A percentile compares a stretch with the other conserved stretches of the same genome.
These are phyloP conservation scores for Ustulina deusta DNA, from an alignment of 2,329 filamentous ascomycete genomes.

Conservation along the genomic window DNA sequence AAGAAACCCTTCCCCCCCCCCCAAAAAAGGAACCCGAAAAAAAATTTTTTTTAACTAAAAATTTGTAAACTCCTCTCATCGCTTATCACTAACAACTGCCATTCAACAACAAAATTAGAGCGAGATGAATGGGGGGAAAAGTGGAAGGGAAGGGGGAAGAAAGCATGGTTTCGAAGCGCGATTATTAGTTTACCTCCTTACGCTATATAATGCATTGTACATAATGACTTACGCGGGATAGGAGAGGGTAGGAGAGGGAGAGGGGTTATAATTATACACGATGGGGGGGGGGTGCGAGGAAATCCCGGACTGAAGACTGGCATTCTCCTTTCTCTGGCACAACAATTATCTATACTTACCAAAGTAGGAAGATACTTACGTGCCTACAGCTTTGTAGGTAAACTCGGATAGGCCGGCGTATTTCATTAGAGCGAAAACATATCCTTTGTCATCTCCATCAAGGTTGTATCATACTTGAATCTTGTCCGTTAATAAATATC, in stretches of 20 bases:
- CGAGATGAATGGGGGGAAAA: slow-evolving; percentile 6
- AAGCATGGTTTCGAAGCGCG: not conserved
- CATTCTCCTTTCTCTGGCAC: slow-evolving; percentile 5
- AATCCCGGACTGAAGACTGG: slow-evolving; percentile 4
- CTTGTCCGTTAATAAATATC: not conserved
- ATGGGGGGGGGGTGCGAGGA: not conserved
- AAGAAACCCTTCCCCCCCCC: too few species aligned
- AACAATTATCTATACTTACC: slow-evolving; percentile 22
- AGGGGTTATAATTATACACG: not conserved
- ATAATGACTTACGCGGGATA: slow-evolving; percentile 8
- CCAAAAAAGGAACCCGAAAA: not conserved
- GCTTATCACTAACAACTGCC: not conserved
- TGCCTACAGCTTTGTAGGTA: slow-evolving; percentile 10
- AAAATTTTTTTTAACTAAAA: too few species aligned
- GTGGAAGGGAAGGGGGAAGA: slow-evolving; percentile 21
- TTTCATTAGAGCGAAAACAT: slow-evolving; percentile 28
- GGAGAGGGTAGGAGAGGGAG: not conserved
- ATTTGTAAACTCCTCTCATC: not conserved
- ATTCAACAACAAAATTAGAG: not conserved
- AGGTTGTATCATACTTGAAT: not conserved
- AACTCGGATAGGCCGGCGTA: slow-evolving; percentile 10
- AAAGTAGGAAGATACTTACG: not conserved
- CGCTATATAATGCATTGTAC: slow-evolving; percentile 29
- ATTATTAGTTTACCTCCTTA: not conserved
- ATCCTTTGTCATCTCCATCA: slow-evolving; percentile 1